Conservation (phyloP, 2,329 filamentous ascomycete genomes). For the Penicillium sp. region DNA sequence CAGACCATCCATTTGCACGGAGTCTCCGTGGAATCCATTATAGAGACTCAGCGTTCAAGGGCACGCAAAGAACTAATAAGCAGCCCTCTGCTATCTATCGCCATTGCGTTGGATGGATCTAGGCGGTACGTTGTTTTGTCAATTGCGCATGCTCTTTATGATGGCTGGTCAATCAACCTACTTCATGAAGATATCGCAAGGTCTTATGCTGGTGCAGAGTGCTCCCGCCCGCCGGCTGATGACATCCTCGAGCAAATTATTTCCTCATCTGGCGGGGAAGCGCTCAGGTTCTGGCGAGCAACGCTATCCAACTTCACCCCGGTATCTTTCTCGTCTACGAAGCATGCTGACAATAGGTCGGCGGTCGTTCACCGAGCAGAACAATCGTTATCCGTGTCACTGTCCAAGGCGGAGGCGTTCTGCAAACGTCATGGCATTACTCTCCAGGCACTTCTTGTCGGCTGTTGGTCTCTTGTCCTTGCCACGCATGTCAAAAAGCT, state of each 20-base stretch:
- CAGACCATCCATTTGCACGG: constrained; percentile 22
- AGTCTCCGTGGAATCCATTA: constrained; percentile 21
- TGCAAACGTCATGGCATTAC: constrained; percentile 68
- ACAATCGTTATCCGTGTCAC: constrained; percentile 29
- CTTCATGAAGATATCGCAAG: constrained; percentile 67
- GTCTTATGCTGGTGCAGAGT: constrained; percentile 56
- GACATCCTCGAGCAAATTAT: constrained; percentile 56
- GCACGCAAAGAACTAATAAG: constrained; percentile 12
- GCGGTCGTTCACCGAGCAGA: constrained; percentile 29
- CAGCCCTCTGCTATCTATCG: constrained; percentile 35
- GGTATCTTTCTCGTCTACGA: constrained; percentile 39
- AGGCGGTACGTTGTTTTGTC: constrained; percentile 59
- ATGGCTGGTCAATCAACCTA: constrained; percentile 77
- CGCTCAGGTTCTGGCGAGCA: constrained; percentile 67
- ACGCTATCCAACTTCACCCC: constrained; percentile 56
- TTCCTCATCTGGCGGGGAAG: constrained; percentile 46
- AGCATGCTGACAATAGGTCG: constrained; percentile 12
- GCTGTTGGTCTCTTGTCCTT: constrained; percentile 70
- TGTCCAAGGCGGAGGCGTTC: constrained; percentile 51
- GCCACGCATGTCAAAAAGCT: constrained; percentile 61
- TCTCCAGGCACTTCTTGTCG: constrained; percentile 71
- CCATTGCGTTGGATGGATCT: constrained; percentile 32
- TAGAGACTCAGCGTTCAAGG: constrained; percentile 17
- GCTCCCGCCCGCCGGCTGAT: constrained; percentile 50
- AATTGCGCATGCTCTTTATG: constrained; percentile 82